Percentiles rank a stretch among this genome's conserved stretches.
phyloP scores from a whole-genome alignment of 441 rosid species.

The Breynia disticha region DNA sequence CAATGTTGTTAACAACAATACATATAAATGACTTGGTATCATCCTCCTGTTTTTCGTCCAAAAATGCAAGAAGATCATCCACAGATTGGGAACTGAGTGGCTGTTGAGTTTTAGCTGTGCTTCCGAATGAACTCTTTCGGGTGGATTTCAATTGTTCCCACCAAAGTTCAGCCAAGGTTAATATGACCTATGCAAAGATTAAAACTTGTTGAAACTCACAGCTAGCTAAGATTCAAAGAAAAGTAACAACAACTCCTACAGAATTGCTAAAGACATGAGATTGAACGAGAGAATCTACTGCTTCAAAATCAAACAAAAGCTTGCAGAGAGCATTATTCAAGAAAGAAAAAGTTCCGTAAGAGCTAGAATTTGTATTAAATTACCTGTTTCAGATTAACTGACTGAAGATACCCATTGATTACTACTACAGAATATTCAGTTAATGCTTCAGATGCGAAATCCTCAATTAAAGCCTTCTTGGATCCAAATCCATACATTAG shows the following conservation, averaged over 20 bases:
- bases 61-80: constrained; percentile 63
- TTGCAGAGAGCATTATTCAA: not conserved
- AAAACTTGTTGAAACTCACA: constrained; percentile 1
- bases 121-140: constrained; percentile 25
- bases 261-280: not conserved
- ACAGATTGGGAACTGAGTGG: constrained; percentile 53
- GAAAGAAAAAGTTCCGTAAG: too few species aligned
- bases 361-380: not conserved
- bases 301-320: not conserved
- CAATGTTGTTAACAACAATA: constrained; percentile 71
- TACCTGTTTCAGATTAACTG: constrained; percentile 82
- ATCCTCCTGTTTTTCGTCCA: constrained; percentile 33
- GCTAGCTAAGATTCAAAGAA: not conserved
- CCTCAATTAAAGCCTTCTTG: constrained; percentile 65
- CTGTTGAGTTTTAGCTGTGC: constrained; percentile 38
- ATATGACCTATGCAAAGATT: constrained; percentile 36
- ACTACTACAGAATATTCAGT: constrained; percentile 65
- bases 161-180: constrained; percentile 56
- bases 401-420: constrained; percentile 87
- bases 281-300: not conserved
- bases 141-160: constrained; percentile 51
- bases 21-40: constrained; percentile 55
- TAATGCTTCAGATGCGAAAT: constrained; percentile 75
- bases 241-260: not conserved
- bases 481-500: constrained; percentile 92